Percentiles rank a stretch among this genome's conserved stretches.
Conservation (phyloP, 1,139 yeast species). For the Torulaspora globosa region DNA sequence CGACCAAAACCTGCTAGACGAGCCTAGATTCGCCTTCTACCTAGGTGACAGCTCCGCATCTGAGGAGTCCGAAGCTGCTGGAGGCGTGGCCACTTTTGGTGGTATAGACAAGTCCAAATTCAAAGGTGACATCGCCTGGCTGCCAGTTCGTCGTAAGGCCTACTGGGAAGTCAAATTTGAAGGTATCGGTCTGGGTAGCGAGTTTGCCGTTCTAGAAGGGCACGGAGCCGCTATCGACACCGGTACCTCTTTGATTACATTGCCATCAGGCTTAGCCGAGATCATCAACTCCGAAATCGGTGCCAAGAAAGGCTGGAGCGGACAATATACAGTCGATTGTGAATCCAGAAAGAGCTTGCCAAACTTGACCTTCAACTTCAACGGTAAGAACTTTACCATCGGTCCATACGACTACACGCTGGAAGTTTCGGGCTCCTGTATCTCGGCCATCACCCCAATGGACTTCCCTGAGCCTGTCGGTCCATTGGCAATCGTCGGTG, state of each 20-base stretch:
- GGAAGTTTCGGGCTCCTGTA: conserved; percentile 91
- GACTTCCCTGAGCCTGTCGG: conserved; percentile 97
- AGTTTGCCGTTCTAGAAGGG: conserved; percentile 71
- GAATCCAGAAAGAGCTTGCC: conserved; percentile 76
- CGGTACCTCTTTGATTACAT: conserved; percentile 92
- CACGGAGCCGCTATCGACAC: conserved; percentile 98
- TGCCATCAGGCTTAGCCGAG: conserved; percentile 94
- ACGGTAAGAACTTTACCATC: conserved; percentile 87
- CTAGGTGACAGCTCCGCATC: conserved; percentile 70
- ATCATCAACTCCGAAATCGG: conserved; percentile 92
- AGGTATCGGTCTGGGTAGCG: conserved; percentile 86
- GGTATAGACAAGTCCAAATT: conserved; percentile 76
- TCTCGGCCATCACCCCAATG: conserved; percentile 94
- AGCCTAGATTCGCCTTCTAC: conserved; percentile 81
- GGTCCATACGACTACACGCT: conserved; percentile 85
- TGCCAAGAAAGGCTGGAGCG: conserved; percentile 94
- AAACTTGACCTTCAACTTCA: conserved; percentile 82
- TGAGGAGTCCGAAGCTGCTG: conserved; percentile 53
- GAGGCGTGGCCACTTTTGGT: conserved; percentile 93
- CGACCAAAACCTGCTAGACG: conserved; percentile 71
- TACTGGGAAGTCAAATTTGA: conserved; percentile 97
- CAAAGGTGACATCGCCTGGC: conserved; percentile 82
- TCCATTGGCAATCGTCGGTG: conserved; percentile 93
- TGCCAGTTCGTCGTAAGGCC: conserved; percentile 98
- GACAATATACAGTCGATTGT: conserved; percentile 93